Evolutionary conservation across 1,284 basidiomycete genomes (phyloP), one percentile per base, ranked within the genome.

Genomic region (Peniophora sp.): DNA sequence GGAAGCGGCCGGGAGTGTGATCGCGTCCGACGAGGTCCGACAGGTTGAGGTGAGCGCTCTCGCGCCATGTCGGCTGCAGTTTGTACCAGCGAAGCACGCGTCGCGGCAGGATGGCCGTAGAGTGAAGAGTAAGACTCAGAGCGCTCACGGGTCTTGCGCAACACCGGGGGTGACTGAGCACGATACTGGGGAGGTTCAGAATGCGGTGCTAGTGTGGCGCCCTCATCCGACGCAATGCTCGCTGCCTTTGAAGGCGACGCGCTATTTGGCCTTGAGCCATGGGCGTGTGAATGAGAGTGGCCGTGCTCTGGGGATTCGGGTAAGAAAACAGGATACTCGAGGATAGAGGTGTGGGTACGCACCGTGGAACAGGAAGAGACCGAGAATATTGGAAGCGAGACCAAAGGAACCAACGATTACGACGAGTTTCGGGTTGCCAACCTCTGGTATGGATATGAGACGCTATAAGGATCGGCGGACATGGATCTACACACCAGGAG

Each of bases 291-390:
- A 63, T 92, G 85, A 17, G 69, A 67, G 50, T 83, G 79, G 2
- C 73, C 73, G 59, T 93, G 91, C 58, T 92, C 87, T 91, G 55
- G 3, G 36, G n/a, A n/a, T n/a, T n/a, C n/a, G n/a, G n/a, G n/a
- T n/a, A n/a, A 46, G 34, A 51, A 15, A 27, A 49, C 42, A 54
- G 43, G 22, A n/a, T 44, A 35, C 8, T 24, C 35, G 37, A 47
- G 37, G 55, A 18, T 32, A 6, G 27, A 32, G 27, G 27, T 32
- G 27, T 6, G 23, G 68, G 20, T 45, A 24, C 79, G 56, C 59
- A 91, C 92, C 96, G 64, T 97, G 94, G 78, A 99, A 99, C 52
- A 99, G 74, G 71, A 96, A 88, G 23, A 99, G 70, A 15, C 97
- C 96, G 47, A 98, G 78, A 35, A 99, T 78, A 63, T 99, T 99